These are phyloP conservation scores for Saccharata proteae DNA, from an alignment of 2,329 filamentous ascomycete genomes.

Conservation along the genomic window DNA sequence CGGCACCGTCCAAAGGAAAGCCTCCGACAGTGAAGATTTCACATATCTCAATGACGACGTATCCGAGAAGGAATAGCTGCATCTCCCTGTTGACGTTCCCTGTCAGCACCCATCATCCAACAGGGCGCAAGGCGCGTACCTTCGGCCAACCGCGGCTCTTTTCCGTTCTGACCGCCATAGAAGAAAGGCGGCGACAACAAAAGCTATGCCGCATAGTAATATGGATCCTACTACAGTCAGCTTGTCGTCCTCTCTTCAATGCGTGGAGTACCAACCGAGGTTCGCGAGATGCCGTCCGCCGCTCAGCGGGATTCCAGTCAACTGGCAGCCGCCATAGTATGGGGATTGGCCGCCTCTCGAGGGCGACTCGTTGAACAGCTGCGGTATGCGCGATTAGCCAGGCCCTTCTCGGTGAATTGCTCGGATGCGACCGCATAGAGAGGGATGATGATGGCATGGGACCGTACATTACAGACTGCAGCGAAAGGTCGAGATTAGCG, in stretches of 20 bases:
- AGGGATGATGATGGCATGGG: too few species aligned
- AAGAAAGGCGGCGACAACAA: constrained; percentile 54
- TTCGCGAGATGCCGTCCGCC: constrained; percentile 61
- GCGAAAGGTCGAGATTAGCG: constrained; percentile 10
- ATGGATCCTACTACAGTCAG: constrained; percentile 60
- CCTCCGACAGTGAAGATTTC: constrained; percentile 94
- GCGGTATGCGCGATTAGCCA: constrained; percentile 18
- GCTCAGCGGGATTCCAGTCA: constrained; percentile 63
- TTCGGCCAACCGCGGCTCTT: constrained; percentile 83
- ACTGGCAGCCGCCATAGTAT: constrained; percentile 57
- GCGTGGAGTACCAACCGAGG: constrained; percentile 51
- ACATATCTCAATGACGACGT: constrained; percentile 79
- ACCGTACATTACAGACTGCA: constrained; percentile 38
- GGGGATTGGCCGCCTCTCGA: constrained; percentile 42
- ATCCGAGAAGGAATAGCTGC: constrained; percentile 82
- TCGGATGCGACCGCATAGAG: too few species aligned
- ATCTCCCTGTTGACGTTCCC: constrained; percentile 72
- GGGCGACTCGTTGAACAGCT: constrained; percentile 52
- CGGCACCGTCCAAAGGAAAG: constrained; percentile 60
- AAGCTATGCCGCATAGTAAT: constrained; percentile 65
- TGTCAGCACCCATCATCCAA: constrained; percentile 14
- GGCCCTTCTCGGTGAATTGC: constrained; percentile 4
- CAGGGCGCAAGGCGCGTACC: constrained; percentile 39
- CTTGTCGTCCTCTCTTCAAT: too few species aligned
- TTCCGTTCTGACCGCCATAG: constrained; percentile 77